Evolutionary conservation across 768 basidiomycete genomes (phyloP).

Genomic region (Termitomyces sp.): DNA sequence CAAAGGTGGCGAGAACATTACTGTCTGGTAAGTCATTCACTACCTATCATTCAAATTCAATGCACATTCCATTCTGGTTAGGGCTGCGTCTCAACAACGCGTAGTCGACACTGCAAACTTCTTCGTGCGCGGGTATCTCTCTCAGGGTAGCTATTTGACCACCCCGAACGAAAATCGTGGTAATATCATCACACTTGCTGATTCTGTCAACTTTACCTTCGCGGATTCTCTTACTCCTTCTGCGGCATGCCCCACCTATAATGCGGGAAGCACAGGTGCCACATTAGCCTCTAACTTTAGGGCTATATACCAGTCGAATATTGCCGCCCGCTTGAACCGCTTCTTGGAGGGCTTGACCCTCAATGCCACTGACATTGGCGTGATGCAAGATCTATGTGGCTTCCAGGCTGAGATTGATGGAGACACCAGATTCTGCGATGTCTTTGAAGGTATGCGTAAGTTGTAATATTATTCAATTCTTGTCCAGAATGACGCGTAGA

Average conservation of each 20-base stretch:
- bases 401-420: conserved; percentile 32
- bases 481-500: conserved; percentile 13
- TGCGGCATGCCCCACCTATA: conserved; percentile 30
- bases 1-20: conserved; percentile 32
- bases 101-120: conserved; percentile 34
- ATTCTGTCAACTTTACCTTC: conserved; percentile 35
- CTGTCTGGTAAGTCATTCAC: conserved; percentile 27
- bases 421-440: conserved; percentile 33
- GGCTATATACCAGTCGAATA: conserved; percentile 23
- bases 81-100: conserved; percentile 37
- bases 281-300: conserved; percentile 22
- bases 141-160: conserved; percentile 33
- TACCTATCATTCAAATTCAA: not conserved
- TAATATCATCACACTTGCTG: conserved; percentile 28
- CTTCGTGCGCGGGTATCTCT: conserved; percentile 35
- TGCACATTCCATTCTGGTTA: conserved; percentile 5
- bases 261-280: conserved; percentile 23
- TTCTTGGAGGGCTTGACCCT: conserved; percentile 29
- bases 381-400: conserved; percentile 40
- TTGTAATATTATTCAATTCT: not conserved
- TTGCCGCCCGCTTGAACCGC: conserved; percentile 29
- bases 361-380: conserved; percentile 28
- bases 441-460: conserved; percentile 25
- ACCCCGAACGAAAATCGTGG: conserved; percentile 26
- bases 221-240: conserved; percentile 39